phyloP scores from a whole-genome alignment of 2,329 filamentous ascomycete species.

The Beauveria brongniartii region DNA sequence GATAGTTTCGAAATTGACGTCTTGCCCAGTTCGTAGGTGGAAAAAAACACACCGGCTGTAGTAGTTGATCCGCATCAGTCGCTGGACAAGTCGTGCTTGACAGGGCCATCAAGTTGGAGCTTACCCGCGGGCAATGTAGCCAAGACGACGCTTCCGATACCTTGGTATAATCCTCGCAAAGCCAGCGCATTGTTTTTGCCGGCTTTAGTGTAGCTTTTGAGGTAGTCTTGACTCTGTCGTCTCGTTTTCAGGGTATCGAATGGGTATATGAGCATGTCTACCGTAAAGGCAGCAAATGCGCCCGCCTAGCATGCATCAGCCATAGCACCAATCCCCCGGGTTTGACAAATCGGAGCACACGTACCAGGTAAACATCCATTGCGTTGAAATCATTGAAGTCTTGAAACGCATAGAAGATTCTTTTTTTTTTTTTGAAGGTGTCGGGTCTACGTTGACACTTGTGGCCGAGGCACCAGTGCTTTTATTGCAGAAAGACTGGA shows the following conservation, averaged over 20 bases:
- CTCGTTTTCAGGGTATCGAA: slow-evolving; percentile 87
- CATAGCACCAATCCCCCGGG: neutral
- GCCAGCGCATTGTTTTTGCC: slow-evolving; percentile 36
- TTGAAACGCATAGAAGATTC: neutral
- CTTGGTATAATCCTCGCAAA: slow-evolving; percentile 76
- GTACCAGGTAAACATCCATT: slow-evolving; percentile 27
- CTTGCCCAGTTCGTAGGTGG: slow-evolving; percentile 77
- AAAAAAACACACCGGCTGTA: slow-evolving; percentile 77
- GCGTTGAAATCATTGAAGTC: neutral
- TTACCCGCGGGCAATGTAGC: slow-evolving; percentile 81
- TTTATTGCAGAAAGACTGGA: neutral
- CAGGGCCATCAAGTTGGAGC: slow-evolving; percentile 8
- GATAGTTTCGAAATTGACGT: slow-evolving; percentile 45
- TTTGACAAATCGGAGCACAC: neutral
- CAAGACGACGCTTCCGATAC: slow-evolving; percentile 74
- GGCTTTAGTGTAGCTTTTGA: slow-evolving; percentile 53
- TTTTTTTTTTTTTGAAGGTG: neutral
- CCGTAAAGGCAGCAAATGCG: slow-evolving; percentile 74
- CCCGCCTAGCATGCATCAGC: slow-evolving; percentile 53
- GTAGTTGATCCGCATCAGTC: neutral
- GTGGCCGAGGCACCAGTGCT: neutral
- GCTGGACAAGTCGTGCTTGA: neutral
- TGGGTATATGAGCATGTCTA: slow-evolving; percentile 80
- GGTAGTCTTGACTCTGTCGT: slow-evolving; percentile 70
- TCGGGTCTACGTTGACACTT: neutral